phyloP scores from a whole-genome alignment of 2,329 filamentous ascomycete species.

The Claviceps citrina region DNA sequence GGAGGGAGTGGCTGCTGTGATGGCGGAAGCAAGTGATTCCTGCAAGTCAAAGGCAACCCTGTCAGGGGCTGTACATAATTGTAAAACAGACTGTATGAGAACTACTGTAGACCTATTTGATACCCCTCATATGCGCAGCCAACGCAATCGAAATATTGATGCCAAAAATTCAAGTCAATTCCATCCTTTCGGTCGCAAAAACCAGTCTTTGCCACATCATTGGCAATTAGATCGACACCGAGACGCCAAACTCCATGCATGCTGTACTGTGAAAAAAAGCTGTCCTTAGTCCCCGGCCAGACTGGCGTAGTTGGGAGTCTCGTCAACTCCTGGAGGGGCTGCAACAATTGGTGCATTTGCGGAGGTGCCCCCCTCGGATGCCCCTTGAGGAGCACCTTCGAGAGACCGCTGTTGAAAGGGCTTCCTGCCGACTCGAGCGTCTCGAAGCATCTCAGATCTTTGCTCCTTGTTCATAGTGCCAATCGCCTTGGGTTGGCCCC shows the following conservation, averaged over 20 bases:
- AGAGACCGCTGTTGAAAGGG: conserved; percentile 15
- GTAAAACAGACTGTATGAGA: conserved; percentile 3
- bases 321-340: conserved; percentile 62
- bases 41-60: neutral
- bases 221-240: neutral
- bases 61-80: conserved; percentile 8
- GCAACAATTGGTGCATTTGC: conserved; percentile 35
- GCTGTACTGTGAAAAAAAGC: conserved; percentile 6
- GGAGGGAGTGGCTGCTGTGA: conserved; percentile 20
- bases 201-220: neutral
- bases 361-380: conserved; percentile 15
- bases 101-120: neutral
- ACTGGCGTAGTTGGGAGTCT: conserved; percentile 67
- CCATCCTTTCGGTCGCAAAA: conserved; percentile 1
- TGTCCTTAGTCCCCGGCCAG: conserved; percentile 56
- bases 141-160: neutral
- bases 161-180: neutral
- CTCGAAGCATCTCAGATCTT: conserved; percentile 62
- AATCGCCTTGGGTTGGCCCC: conserved; percentile 83
- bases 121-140: conserved; percentile 3
- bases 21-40: neutral
- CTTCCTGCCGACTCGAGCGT: conserved; percentile 36
- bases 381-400: conserved; percentile 24
- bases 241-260: conserved; percentile 17
- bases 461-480: conserved; percentile 85